Base-by-base conservation (phyloP, 73 alveolate genomes). In the Symbiodinium natans region DNA sequence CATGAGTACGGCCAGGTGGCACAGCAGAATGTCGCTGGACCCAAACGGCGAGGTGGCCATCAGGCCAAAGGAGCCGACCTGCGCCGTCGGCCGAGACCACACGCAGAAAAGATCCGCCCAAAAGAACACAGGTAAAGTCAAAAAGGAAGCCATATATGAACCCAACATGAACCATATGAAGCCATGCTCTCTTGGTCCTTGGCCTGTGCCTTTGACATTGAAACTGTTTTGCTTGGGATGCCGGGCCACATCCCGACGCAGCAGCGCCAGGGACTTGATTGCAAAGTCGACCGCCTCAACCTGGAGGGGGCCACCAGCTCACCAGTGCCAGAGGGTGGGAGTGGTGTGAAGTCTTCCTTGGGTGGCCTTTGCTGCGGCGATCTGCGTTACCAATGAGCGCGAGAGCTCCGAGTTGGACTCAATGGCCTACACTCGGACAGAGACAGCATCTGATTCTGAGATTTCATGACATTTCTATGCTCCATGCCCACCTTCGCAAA, bases 331-430 rank as follows among this genome's bases (percentile, higher is more conserved):
- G n/a, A n/a, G n/a, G n/a, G n/a, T n/a, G n/a, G n/a, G n/a, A n/a
- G n/a, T n/a, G n/a, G n/a, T n/a, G n/a, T n/a, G n/a, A n/a, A n/a
- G n/a, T n/a, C n/a, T n/a, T n/a, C n/a, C n/a, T n/a, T n/a, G n/a
- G n/a, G n/a, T n/a, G n/a, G 52, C 97, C 97, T 90, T 90, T 40
- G 97, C 97, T 19, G 97, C 97, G 38, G 97, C 97, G 25, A 90
- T 90, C 39, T 71, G 88, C 34, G 97, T 90, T 41, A 90, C 97
- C 89, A 90, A 54, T 19, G 87, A 54, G 0, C 97, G 87, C 56
- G 97, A 71, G 89, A 90, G 97, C 39, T 90, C 97, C 21, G 77
- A 71, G 17, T 63, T 33, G 31, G 97, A n/a, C 80, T 90, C 89
- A 40, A 90, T 90, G 80, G 97, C 97, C 97, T 90, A 46, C 21